phyloP scores from a whole-genome alignment of 2,329 filamentous ascomycete species.

The Dendryphion nanum region DNA sequence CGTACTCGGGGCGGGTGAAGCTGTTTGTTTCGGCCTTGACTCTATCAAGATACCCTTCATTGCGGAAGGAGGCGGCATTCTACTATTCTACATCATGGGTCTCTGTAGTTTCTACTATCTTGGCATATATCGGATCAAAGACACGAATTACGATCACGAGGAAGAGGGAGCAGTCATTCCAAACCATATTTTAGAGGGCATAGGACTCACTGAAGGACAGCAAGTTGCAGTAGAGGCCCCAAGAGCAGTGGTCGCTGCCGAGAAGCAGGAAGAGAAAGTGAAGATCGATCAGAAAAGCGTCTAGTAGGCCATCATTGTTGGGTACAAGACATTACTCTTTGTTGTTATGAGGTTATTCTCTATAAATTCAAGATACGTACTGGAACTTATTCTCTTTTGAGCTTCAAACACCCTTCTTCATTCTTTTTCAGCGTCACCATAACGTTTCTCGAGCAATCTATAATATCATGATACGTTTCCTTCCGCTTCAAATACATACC shows the following conservation, averaged over 20 bases:
- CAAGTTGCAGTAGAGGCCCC: not conserved
- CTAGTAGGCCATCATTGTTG: too few species aligned
- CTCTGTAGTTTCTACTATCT: constrained; percentile 27
- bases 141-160: constrained; percentile 27
- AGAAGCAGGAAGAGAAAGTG: not conserved
- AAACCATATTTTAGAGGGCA: constrained; percentile 24
- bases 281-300: too few species aligned
- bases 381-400: too few species aligned
- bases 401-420: too few species aligned
- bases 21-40: constrained; percentile 31
- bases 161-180: constrained; percentile 26
- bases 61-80: constrained; percentile 26
- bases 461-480: too few species aligned
- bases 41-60: constrained; percentile 30
- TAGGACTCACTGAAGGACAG: constrained; percentile 17
- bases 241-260: not conserved
- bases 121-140: constrained; percentile 26
- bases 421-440: too few species aligned
- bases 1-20: constrained; percentile 30
- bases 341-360: too few species aligned
- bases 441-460: too few species aligned
- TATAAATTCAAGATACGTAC: too few species aligned
- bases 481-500: too few species aligned
- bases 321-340: too few species aligned
- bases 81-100: constrained; percentile 28